Percentiles rank a stretch among this genome's conserved stretches.
These are phyloP conservation scores for Simplicillium aogashimaense DNA, from an alignment of 2,329 filamentous ascomycete genomes.

Conservation along the genomic window DNA sequence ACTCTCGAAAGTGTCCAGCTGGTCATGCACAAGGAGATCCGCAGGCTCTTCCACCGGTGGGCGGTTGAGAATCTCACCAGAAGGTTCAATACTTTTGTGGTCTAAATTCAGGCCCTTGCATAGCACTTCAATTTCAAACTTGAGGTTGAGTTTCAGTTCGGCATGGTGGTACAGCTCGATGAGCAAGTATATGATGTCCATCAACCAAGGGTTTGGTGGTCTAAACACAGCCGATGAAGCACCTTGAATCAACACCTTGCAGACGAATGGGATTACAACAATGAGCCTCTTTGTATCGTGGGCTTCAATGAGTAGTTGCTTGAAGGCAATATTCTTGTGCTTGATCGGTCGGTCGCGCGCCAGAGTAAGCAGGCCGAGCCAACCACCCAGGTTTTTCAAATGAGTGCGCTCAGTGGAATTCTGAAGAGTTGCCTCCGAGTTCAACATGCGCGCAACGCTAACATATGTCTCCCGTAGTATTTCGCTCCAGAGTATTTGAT, in stretches of 20 bases:
- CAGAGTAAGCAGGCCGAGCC: constrained; percentile 88
- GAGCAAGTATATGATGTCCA: constrained; percentile 86
- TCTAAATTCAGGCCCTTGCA: constrained; percentile 90
- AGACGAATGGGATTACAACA: constrained; percentile 93
- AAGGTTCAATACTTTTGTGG: constrained; percentile 82
- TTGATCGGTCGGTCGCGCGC: constrained; percentile 92
- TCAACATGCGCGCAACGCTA: constrained; percentile 77
- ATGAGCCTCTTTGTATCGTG: constrained; percentile 87
- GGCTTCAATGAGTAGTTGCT: constrained; percentile 86
- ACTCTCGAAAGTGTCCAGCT: constrained; percentile 73
- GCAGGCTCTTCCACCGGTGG: constrained; percentile 51
- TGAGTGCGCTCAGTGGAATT: constrained; percentile 78
- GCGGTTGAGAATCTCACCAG: constrained; percentile 74
- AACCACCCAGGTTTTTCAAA: constrained; percentile 85
- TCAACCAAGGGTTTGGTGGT: constrained; percentile 93
- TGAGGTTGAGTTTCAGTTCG: constrained; percentile 90
- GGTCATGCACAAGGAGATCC: constrained; percentile 53
- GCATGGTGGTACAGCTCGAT: constrained; percentile 91
- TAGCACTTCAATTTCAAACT: constrained; percentile 96
- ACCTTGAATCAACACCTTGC: constrained; percentile 85
- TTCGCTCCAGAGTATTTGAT: constrained; percentile 72
- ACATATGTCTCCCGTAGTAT: constrained; percentile 89
- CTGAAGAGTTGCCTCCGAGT: constrained; percentile 78
- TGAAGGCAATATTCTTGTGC: constrained; percentile 94
- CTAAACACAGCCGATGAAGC: constrained; percentile 79